A percentile compares a stretch with the other conserved stretches of the same genome.
Evolutionary conservation across 1,284 basidiomycete genomes (phyloP).

Genomic region (Paramarasmius palmivorus): DNA sequence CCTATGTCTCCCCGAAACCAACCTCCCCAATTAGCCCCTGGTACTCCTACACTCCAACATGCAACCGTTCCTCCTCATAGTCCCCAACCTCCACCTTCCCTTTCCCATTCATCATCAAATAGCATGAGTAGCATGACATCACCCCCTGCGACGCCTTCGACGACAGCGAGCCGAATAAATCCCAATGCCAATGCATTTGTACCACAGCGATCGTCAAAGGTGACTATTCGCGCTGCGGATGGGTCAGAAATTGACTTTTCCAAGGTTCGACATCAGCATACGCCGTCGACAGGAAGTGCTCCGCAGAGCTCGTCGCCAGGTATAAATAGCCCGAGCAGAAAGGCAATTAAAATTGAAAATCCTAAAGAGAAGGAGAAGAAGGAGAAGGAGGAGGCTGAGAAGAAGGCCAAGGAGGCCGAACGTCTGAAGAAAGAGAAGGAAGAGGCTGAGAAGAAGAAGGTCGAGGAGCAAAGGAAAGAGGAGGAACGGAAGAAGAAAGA

Average conservation of each 20-base stretch:
- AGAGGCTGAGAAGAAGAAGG: conserved; percentile 35
- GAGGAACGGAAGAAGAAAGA: conserved; percentile 45
- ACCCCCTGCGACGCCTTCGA: conserved; percentile 68
- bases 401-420: too few relatives aligned
- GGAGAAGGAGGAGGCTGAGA: too few relatives aligned
- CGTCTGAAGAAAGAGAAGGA: conserved; percentile 33
- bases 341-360: conserved; percentile 55
- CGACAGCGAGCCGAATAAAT: conserved; percentile 47
- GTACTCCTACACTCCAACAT: conserved; percentile 65
- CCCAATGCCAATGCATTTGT: conserved; percentile 65
- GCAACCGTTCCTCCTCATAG: conserved; percentile 51
- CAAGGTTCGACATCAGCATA: conserved; percentile 42
- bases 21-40: conserved; percentile 51
- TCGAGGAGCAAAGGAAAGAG: conserved; percentile 42
- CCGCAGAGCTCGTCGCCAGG: conserved; percentile 37
- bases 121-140: conserved; percentile 54
- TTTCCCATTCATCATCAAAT: conserved; percentile 47
- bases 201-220: conserved; percentile 44
- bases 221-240: conserved; percentile 53
- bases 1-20: conserved; percentile 67
- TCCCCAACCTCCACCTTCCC: conserved; percentile 50
- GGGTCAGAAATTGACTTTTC: conserved; percentile 64
- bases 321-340: conserved; percentile 36
- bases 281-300: conserved; percentile 40
- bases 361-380: conserved; percentile 48